phyloP scores from a whole-genome alignment of 2,329 filamentous ascomycete species.

The Capronia coronata region DNA sequence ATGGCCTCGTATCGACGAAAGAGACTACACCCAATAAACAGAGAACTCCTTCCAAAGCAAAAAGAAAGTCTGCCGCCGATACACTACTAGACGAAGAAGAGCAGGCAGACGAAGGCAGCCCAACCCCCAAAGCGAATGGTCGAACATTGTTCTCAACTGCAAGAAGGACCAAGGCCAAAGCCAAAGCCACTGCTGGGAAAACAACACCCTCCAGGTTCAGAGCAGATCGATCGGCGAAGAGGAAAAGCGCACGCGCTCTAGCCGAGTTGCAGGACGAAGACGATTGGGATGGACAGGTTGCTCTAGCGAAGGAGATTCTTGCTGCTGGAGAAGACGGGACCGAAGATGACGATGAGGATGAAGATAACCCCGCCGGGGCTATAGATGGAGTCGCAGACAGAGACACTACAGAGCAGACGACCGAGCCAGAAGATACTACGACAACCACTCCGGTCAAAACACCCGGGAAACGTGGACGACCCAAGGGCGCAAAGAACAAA shows the following conservation, averaged over 20 bases:
- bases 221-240: constrained; percentile 76
- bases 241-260: constrained; percentile 72
- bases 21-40: constrained; percentile 38
- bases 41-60: constrained; percentile 22
- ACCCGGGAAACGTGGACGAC: constrained; percentile 52
- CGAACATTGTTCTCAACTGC: constrained; percentile 39
- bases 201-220: constrained; percentile 60
- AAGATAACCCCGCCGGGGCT: constrained; percentile 28
- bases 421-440: constrained; percentile 31
- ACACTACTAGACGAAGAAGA: constrained; percentile 15
- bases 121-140: constrained; percentile 29
- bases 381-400: constrained; percentile 10
- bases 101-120: constrained; percentile 15
- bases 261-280: constrained; percentile 68
- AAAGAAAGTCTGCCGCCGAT: constrained; percentile 11
- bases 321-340: constrained; percentile 44
- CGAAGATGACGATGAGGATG: constrained; percentile 27
- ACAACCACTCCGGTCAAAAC: constrained; percentile 42
- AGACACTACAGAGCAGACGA: constrained; percentile 24
- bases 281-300: constrained; percentile 58
- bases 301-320: constrained; percentile 62
- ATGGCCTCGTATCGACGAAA: constrained; percentile 19
- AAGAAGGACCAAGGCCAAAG: constrained; percentile 30
- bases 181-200: background rate
- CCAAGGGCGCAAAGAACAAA: constrained; percentile 52